Evolutionary conservation across 345 rosid species (phyloP).

Genomic region (Anastatica hierochuntica): DNA sequence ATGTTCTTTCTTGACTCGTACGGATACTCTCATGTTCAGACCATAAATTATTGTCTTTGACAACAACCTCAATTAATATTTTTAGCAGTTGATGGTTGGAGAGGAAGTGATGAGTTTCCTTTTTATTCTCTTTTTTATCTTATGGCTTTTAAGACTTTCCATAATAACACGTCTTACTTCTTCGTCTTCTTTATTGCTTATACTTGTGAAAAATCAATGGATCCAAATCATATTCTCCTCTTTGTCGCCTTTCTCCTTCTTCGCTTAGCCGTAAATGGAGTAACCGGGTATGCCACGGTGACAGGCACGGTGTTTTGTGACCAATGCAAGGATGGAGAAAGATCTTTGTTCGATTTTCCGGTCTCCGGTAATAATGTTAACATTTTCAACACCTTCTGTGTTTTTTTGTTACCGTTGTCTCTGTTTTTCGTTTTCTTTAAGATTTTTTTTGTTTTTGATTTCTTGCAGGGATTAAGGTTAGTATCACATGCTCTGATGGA

Average conservation of each 20-base stretch:
- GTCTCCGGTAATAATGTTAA: constrained; percentile 38
- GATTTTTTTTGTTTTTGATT: neutral
- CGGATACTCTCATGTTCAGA: constrained; percentile 23
- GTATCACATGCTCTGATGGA: constrained; percentile 43
- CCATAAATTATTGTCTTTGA: constrained; percentile 9
- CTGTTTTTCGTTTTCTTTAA: neutral
- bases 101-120: constrained; percentile 4
- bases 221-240: constrained; percentile 25
- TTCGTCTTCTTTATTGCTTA: constrained; percentile 19
- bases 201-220: constrained; percentile 31
- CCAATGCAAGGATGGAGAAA: constrained; percentile 82
- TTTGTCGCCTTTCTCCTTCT: constrained; percentile 37
- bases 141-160: constrained; percentile 2
- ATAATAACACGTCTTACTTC: constrained; percentile 6
- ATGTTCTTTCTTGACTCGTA: constrained; percentile 9
- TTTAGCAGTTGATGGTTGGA: constrained; percentile 51
- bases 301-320: constrained; percentile 76
- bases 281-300: constrained; percentile 48
- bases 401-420: no score
- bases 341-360: constrained; percentile 70
- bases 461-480: constrained; percentile 52
- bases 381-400: neutral
- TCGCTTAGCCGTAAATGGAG: constrained; percentile 38
- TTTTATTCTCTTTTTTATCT: constrained; percentile 13
- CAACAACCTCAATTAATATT: constrained; percentile 29